A percentile compares a stretch with the other conserved stretches of the same genome.
phyloP scores from a whole-genome alignment of 1,139 yeast species.

The Nakaseomyces uthaithaninus region DNA sequence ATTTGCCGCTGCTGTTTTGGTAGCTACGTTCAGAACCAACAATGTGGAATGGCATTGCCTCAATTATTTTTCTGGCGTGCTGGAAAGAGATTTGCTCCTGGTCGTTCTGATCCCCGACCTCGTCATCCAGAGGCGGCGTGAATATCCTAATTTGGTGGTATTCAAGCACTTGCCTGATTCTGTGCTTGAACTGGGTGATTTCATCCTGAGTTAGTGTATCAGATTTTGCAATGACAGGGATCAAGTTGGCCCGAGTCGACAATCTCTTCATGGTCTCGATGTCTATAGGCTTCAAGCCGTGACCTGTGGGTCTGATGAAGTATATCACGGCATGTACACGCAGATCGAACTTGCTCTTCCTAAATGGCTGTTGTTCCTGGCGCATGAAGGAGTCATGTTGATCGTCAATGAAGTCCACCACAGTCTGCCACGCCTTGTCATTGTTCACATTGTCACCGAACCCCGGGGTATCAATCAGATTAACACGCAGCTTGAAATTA shows the following conservation, averaged over 20 bases:
- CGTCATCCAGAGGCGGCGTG: conserved; percentile 56
- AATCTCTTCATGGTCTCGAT: conserved; percentile 88
- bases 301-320: conserved; percentile 95
- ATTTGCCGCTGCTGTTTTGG: conserved; percentile 65
- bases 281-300: conserved; percentile 86
- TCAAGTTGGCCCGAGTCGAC: conserved; percentile 81
- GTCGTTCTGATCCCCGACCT: conserved; percentile 21
- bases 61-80: conserved; percentile 74
- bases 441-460: conserved; percentile 96
- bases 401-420: conserved; percentile 89
- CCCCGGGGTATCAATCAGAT: conserved; percentile 94
- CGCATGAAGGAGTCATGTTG: conserved; percentile 93
- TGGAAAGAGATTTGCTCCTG: conserved; percentile 54
- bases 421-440: conserved; percentile 87
- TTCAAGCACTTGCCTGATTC: conserved; percentile 84
- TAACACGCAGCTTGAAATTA: conserved; percentile 75
- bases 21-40: conserved; percentile 87
- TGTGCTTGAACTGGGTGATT: conserved; percentile 69
- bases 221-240: conserved; percentile 91
- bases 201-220: conserved; percentile 85
- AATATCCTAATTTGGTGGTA: conserved; percentile 88
- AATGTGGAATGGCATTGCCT: conserved; percentile 89
- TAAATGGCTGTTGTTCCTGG: conserved; percentile 91
- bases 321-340: conserved; percentile 94
- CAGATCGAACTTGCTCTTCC: conserved; percentile 64